phyloP scores from a whole-genome alignment of 345 rosid genomes.

The Fremontodendron californicum region DNA sequence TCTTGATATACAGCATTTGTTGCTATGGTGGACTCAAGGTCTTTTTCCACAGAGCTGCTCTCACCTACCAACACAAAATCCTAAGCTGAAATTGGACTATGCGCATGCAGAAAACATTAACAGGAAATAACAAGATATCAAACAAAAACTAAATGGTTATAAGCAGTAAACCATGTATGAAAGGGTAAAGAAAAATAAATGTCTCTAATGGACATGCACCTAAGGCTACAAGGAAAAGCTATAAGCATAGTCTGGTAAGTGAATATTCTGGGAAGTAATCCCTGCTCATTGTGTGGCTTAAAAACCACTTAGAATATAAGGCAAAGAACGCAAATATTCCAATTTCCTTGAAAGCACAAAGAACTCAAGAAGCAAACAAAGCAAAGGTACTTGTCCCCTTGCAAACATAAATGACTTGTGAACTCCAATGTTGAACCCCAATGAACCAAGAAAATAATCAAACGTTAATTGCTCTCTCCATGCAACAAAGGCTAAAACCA shows the following conservation, averaged over 20 bases:
- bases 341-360: not conserved
- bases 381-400: not conserved
- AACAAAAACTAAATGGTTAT: not conserved
- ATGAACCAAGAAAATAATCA: not conserved
- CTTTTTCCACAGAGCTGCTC: conserved; percentile 95
- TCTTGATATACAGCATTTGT: conserved; percentile 98
- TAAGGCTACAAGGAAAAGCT: not conserved
- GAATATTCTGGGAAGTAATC: not conserved
- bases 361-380: not conserved
- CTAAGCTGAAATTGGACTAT: conserved; percentile 5
- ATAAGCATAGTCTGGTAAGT: not conserved
- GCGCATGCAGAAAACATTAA: not conserved
- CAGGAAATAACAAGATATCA: not conserved
- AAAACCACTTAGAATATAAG: not conserved
- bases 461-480: not conserved
- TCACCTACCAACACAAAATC: conserved; percentile 59
- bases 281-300: not conserved
- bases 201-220: not conserved
- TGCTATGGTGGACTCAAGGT: conserved; percentile 56
- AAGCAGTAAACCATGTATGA: not conserved
- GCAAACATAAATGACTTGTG: not conserved
- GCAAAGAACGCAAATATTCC: not conserved
- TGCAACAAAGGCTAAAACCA: not conserved
- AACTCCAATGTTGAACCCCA: not conserved
- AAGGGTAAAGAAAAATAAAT: not conserved